A percentile compares a stretch with the other conserved stretches of the same genome.
phyloP scores from a whole-genome alignment of 1,139 yeast species.

The Zygosaccharomyces pseudobailii region DNA sequence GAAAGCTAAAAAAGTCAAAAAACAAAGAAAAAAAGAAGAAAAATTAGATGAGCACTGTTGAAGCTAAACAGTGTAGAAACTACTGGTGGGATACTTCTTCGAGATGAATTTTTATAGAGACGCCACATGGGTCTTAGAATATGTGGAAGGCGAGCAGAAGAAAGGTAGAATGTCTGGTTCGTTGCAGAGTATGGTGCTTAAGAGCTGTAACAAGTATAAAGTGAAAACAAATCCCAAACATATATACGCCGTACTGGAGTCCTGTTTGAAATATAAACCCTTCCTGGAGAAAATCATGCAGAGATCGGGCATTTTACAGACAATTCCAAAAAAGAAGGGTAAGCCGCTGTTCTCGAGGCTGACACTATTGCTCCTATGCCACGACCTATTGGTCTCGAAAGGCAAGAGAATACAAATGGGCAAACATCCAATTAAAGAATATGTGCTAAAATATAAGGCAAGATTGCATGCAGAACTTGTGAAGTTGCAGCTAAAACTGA shows the following conservation, averaged over 20 bases:
- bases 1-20: not conserved
- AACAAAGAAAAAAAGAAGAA: not conserved
- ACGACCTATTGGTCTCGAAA: constrained; percentile 73
- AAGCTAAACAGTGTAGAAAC: not conserved
- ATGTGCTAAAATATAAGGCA: constrained; percentile 70
- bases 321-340: constrained; percentile 42
- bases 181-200: constrained; percentile 64
- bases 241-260: constrained; percentile 73
- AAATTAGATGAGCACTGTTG: constrained; percentile 1
- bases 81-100: not conserved
- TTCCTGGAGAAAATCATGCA: constrained; percentile 57
- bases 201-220: constrained; percentile 43
- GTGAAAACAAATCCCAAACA: constrained; percentile 69
- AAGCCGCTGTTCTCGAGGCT: constrained; percentile 27
- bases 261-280: constrained; percentile 67
- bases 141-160: constrained; percentile 38
- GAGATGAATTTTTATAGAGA: constrained; percentile 60
- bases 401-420: constrained; percentile 86
- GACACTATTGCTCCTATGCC: constrained; percentile 53
- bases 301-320: constrained; percentile 54
- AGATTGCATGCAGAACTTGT: constrained; percentile 77
- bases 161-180: constrained; percentile 44
- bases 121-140: constrained; percentile 44
- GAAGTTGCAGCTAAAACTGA: constrained; percentile 56
- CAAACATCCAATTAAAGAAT: constrained; percentile 80